These are phyloP conservation scores for Globisporangium heterothallicum DNA, from an alignment of 352 stramenopile genomes.

Conservation along the genomic window DNA sequence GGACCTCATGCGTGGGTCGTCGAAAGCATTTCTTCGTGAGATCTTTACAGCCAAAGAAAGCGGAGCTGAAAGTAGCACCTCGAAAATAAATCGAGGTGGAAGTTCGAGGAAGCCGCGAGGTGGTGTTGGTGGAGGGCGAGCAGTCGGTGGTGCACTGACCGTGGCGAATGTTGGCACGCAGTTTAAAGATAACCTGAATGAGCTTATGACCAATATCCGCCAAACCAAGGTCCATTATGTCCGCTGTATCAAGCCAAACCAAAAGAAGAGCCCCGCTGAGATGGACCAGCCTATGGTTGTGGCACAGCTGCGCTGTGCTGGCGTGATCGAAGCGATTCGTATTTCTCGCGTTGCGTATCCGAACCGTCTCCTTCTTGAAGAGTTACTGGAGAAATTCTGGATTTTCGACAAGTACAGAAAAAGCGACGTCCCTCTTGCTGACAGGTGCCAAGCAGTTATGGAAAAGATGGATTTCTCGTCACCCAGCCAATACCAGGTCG, in stretches of 20 bases:
- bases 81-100: slow-evolving; percentile 10
- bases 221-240: slow-evolving; percentile 97
- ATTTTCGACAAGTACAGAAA: slow-evolving; percentile 49
- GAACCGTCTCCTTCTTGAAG: slow-evolving; percentile 90
- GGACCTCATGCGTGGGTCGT: slow-evolving; percentile 66
- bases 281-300: slow-evolving; percentile 92
- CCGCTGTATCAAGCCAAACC: slow-evolving; percentile 99
- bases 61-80: not conserved
- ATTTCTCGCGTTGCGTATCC: slow-evolving; percentile 97
- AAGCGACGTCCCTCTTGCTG: slow-evolving; percentile 32
- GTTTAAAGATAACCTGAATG: slow-evolving; percentile 88
- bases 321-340: slow-evolving; percentile 98
- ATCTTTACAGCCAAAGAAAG: slow-evolving; percentile 43
- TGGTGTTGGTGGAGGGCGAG: slow-evolving; percentile 21
- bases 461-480: slow-evolving; percentile 53
- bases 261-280: slow-evolving; percentile 84
- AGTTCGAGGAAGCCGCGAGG: slow-evolving; percentile 18
- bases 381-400: slow-evolving; percentile 78
- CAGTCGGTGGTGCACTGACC: slow-evolving; percentile 40
- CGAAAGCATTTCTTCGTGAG: slow-evolving; percentile 46
- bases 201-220: slow-evolving; percentile 93
- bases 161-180: slow-evolving; percentile 70
- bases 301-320: slow-evolving; percentile 95
- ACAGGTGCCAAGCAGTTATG: slow-evolving; percentile 55
- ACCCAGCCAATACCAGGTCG: slow-evolving; percentile 74